Evolutionary conservation across 169 alveolate species (phyloP).

Genomic region (Eimeria necatrix): DNA sequence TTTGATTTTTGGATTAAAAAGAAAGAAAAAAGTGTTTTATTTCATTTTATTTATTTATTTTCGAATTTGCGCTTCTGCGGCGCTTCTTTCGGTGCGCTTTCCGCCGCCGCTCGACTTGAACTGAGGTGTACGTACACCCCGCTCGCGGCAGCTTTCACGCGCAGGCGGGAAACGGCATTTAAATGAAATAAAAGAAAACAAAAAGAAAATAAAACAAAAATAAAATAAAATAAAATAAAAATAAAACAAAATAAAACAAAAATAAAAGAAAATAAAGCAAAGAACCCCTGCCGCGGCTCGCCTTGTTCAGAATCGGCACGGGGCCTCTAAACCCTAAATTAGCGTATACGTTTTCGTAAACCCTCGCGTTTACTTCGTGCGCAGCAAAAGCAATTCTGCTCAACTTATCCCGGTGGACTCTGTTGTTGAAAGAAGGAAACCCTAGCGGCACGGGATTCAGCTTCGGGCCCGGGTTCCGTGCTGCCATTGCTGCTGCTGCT

Average conservation of each 20-base stretch:
- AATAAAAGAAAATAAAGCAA: too few species aligned
- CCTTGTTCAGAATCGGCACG: conserved; percentile 89
- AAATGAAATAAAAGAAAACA: too few species aligned
- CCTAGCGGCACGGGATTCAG: conserved; percentile 90
- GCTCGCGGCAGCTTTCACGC: not conserved
- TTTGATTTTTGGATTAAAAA: too few species aligned
- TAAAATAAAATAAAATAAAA: too few species aligned
- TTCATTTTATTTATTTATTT: not conserved
- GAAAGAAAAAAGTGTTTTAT: not conserved
- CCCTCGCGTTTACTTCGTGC: conserved; percentile 90
- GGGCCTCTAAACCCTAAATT: conserved; percentile 90
- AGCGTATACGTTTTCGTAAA: conserved; percentile 88
- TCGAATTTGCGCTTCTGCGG: too few species aligned
- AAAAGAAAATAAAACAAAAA: too few species aligned
- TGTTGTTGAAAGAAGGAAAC: conserved; percentile 89
- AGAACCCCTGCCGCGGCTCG: conserved; percentile 26
- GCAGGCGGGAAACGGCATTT: too few species aligned
- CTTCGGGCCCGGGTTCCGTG: conserved; percentile 91
- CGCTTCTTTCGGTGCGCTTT: too few species aligned
- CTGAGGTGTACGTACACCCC: not conserved
- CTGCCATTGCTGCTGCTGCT: conserved; percentile 87
- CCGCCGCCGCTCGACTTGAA: too few species aligned
- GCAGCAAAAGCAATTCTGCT: conserved; percentile 89
- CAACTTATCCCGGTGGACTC: conserved; percentile 86
- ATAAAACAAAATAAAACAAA: not conserved